Evolutionary conservation across 345 rosid species (phyloP).

Genomic region (Lagerstroemia speciosa): DNA sequence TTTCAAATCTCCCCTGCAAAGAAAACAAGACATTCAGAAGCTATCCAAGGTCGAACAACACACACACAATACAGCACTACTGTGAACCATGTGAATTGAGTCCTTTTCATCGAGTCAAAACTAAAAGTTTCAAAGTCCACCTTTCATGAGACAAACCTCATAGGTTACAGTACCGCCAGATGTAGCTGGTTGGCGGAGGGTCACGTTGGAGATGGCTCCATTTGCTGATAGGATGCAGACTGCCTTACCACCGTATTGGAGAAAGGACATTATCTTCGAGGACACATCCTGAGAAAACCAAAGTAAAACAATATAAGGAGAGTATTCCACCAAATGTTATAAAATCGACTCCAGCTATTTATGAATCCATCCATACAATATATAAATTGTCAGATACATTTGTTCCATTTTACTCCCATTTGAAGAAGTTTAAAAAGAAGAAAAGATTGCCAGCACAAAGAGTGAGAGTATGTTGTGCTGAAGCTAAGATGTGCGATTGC

Average conservation of each 20-base stretch:
- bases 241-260: slow-evolving; percentile 52
- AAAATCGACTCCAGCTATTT: neutral
- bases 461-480: no score
- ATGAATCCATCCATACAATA: neutral
- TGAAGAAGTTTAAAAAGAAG: neutral
- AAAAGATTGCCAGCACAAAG: neutral
- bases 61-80: neutral
- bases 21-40: neutral
- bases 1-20: slow-evolving; percentile 79
- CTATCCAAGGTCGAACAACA: neutral
- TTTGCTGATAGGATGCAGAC: slow-evolving; percentile 57
- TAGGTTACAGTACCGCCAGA: slow-evolving; percentile 66
- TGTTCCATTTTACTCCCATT: neutral
- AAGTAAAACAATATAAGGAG: neutral
- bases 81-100: neutral
- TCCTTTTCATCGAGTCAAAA: neutral
- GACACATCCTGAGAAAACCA: slow-evolving; percentile 43
- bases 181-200: slow-evolving; percentile 54
- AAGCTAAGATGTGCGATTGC: no score
- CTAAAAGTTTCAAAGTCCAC: neutral
- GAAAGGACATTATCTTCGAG: slow-evolving; percentile 52
- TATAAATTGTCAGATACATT: neutral
- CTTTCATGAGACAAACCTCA: slow-evolving; percentile 33
- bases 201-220: slow-evolving; percentile 66
- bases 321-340: neutral